Percentiles rank a stretch among this genome's conserved stretches.
Conservation (phyloP, 2,329 filamentous ascomycete genomes). For the Fonsecaea nubica region DNA sequence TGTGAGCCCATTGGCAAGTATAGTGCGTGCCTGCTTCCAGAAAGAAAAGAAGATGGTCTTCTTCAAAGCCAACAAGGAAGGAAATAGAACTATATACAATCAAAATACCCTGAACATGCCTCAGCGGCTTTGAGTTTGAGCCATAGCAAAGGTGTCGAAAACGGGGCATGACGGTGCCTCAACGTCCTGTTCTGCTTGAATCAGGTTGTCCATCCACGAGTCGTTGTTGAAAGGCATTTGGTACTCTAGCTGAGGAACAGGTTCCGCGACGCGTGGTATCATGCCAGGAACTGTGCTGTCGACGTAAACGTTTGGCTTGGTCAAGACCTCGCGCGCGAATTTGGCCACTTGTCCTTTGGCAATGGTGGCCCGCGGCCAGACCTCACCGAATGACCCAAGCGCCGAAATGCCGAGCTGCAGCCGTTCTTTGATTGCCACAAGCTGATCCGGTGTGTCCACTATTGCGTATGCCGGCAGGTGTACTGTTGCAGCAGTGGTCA, state of each 20-base stretch:
- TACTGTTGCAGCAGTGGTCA: slow-evolving; percentile 79
- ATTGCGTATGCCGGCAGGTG: slow-evolving; percentile 79
- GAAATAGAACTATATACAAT: neutral
- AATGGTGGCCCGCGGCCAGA: slow-evolving; percentile 44
- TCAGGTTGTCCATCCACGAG: slow-evolving; percentile 34
- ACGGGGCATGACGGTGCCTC: slow-evolving; percentile 20
- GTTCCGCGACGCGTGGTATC: slow-evolving; percentile 22
- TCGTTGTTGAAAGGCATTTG: slow-evolving; percentile 35
- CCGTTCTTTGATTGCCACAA: slow-evolving; percentile 42
- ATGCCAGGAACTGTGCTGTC: slow-evolving; percentile 26
- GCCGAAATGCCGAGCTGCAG: slow-evolving; percentile 44
- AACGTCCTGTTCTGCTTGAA: slow-evolving; percentile 23
- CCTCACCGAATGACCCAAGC: slow-evolving; percentile 42
- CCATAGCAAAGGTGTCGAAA: slow-evolving; percentile 20
- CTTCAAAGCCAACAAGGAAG: neutral
- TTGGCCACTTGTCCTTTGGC: slow-evolving; percentile 42
- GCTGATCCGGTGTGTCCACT: slow-evolving; percentile 49
- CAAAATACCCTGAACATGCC: neutral
- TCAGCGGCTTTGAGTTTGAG: slow-evolving; percentile 6
- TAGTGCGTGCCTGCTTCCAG: neutral
- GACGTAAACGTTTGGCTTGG: slow-evolving; percentile 27
- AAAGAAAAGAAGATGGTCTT: neutral
- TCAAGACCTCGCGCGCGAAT: slow-evolving; percentile 38
- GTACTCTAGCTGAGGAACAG: slow-evolving; percentile 28
- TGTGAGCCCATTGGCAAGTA: neutral